These are phyloP conservation scores for Botrytis galanthina DNA, from an alignment of 2,329 filamentous ascomycete genomes.

Conservation along the genomic window DNA sequence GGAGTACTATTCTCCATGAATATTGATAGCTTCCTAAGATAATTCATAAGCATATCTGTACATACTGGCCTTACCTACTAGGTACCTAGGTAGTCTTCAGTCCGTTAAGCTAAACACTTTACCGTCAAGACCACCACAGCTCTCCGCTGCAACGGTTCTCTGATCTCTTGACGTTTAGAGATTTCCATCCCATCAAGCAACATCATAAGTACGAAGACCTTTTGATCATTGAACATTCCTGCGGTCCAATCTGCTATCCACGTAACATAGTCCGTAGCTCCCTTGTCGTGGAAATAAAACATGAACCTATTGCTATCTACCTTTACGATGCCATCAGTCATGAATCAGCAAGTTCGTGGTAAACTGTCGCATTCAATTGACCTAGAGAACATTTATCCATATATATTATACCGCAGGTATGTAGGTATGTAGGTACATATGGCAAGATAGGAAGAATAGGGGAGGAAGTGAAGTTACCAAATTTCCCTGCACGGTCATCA, in stretches of 20 bases:
- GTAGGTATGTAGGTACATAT: neutral
- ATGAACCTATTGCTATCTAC: neutral
- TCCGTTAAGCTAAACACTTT: neutral
- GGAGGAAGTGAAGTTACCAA: neutral
- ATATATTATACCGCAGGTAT: neutral
- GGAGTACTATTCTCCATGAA: neutral
- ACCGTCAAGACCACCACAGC: neutral
- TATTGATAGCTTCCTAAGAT: neutral
- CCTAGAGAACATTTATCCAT: neutral
- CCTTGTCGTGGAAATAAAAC: neutral
- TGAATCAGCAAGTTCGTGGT: too few relatives aligned
- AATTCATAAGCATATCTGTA: neutral
- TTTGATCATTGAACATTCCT: neutral
- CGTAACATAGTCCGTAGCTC: neutral
- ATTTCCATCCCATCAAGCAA: neutral
- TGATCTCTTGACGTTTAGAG: neutral
- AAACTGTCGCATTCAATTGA: too few relatives aligned
- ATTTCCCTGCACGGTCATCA: constrained; percentile 9
- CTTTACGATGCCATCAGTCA: neutral
- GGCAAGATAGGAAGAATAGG: neutral
- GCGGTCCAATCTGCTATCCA: neutral
- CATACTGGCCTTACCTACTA: neutral
- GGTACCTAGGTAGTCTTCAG: neutral
- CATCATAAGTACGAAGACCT: neutral
- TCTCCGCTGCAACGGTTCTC: neutral